Conservation (phyloP, 1,284 basidiomycete species). For the Takashimella koratensis region DNA sequence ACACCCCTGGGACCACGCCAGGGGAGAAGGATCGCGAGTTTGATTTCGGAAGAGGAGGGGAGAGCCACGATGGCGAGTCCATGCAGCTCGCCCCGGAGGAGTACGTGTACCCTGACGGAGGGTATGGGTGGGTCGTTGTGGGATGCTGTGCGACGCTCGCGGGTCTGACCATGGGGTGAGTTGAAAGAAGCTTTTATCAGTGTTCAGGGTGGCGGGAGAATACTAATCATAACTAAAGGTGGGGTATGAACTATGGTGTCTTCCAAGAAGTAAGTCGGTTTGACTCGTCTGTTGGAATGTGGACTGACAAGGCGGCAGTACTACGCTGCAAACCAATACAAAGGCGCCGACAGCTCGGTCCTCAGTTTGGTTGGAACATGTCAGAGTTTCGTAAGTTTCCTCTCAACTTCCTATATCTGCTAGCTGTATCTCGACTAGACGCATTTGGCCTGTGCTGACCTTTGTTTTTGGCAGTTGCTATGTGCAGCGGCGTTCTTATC, state of each 20-base stretch:
- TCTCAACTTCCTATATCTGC: background rate
- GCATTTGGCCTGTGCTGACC: no score
- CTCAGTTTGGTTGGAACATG: constrained; percentile 14
- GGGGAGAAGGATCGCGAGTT: background rate
- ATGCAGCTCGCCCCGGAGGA: constrained; percentile 1
- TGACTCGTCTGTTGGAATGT: no score
- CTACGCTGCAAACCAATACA: constrained; percentile 21
- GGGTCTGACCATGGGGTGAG: constrained; percentile 27
- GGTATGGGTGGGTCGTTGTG: constrained; percentile 42
- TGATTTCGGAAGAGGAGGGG: background rate
- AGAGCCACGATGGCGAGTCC: background rate
- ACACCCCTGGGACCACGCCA: background rate
- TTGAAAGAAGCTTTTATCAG: no score
- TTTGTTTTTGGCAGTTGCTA: constrained; percentile 6
- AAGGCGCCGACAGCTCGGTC: constrained; percentile 15
- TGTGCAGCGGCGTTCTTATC: constrained; percentile 6
- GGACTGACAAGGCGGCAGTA: no score
- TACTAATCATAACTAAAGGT: no score
- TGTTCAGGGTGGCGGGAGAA: no score
- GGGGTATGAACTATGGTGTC: constrained; percentile 35
- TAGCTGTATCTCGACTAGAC: no score
- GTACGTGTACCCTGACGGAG: constrained; percentile 45
- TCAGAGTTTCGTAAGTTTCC: constrained; percentile 6
- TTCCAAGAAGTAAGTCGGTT: constrained; percentile 26
- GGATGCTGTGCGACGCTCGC: constrained; percentile 29